Conservation (phyloP, 352 stramenopile species). For the Plasmopara muralis region DNA sequence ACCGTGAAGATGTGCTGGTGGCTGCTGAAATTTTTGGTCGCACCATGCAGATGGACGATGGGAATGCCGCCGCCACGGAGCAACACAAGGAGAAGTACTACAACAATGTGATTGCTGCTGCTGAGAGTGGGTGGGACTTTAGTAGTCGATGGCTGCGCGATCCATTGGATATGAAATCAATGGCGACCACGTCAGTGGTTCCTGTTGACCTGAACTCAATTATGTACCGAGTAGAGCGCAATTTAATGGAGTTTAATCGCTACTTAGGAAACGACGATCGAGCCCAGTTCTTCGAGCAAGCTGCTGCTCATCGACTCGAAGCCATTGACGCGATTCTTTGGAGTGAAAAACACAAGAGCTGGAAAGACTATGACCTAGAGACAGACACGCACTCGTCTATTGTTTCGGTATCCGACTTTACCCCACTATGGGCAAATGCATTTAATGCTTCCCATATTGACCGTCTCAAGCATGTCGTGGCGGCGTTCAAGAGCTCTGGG, state of each 20-base stretch:
- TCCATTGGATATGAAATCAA: constrained; percentile 57
- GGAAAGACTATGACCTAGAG: constrained; percentile 72
- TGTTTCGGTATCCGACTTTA: constrained; percentile 62
- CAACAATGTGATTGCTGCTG: constrained; percentile 74
- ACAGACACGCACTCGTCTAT: constrained; percentile 35
- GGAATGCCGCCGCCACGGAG: constrained; percentile 30
- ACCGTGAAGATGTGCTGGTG: constrained; percentile 70
- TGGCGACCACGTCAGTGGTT: constrained; percentile 60
- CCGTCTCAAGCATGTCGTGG: constrained; percentile 41
- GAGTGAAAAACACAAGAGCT: constrained; percentile 42
- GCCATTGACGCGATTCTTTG: constrained; percentile 74
- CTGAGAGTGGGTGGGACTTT: constrained; percentile 90
- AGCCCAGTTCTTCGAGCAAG: constrained; percentile 38
- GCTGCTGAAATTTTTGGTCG: constrained; percentile 58
- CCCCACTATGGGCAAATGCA: constrained; percentile 70
- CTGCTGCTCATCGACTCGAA: constrained; percentile 30
- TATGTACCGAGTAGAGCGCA: constrained; percentile 72
- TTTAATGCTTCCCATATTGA: constrained; percentile 40
- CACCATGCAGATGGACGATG: constrained; percentile 23
- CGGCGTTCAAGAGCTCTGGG: constrained; percentile 44
- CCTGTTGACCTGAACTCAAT: constrained; percentile 84
- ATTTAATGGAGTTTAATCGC: constrained; percentile 59
- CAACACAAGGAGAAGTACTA: constrained; percentile 69
- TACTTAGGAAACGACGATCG: constrained; percentile 37
- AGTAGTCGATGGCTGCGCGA: constrained; percentile 78